Evolutionary conservation across 1,284 basidiomycete species (phyloP), one percentile per base, ranked within the genome.

Genomic region (Kalmanozyma brasiliensis): DNA sequence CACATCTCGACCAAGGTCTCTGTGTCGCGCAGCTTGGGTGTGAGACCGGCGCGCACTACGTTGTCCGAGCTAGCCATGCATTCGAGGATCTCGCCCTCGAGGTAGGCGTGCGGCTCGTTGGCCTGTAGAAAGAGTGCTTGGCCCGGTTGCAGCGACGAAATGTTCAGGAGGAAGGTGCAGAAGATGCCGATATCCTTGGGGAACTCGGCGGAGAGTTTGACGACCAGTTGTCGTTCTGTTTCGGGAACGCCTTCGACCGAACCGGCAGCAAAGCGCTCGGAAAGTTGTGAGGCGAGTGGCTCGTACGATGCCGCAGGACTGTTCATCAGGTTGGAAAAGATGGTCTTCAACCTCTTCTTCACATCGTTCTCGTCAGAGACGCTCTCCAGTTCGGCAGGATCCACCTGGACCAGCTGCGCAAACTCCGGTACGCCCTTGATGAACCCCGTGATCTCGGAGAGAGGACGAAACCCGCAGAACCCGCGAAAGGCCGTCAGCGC

Each of bases 41-140:
- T 99, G 37, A 99, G 88, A 17, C 96, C 96, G 2, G 96, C 96
- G 43, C 96, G 91, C 57, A 99, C 96, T 81, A 99, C 96, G 83
- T 98, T 98, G 85, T 99, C 95, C 58, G 62, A 69, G 7, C 66
- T 61, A 7, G 80, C 80, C 80, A 82, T 82, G 73, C 80, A 82
- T 53, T 82, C 80, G 24, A 81, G 51, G 35, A 80, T 78, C 34
- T 80, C 71, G 13, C 80, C 80, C 32, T 88, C 89, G 51, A 98
- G 87, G 82, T 98, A 99, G 1, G 96, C 96, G 75, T 99, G 95
- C 1, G 96, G 95, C 83, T 97, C 93, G 71, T 96, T 92, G 1
- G 95, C 95, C 36, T 92, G 90, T 11, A 99, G 86, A 85, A 96
- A 98, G 53, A 96, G 92, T 0, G 94, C 93, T 78, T 98, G 88